Evolutionary conservation across 1,139 yeast species (phyloP).

Genomic region (Candida pseudoviswanathii): DNA sequence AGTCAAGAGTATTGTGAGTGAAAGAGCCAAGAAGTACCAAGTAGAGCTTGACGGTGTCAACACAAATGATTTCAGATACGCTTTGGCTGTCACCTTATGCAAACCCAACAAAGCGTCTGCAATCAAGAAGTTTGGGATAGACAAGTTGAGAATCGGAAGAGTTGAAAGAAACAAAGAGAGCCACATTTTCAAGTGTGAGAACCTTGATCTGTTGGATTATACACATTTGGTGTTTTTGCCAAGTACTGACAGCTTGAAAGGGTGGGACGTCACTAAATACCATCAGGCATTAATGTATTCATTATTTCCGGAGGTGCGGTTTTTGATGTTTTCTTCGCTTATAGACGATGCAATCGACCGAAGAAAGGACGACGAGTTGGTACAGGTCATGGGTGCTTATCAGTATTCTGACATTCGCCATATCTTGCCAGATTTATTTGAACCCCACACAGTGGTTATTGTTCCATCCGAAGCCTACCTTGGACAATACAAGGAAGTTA

Average conservation of each 20-base stretch:
- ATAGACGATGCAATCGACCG: background rate
- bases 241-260: background rate
- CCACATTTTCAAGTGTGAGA: conserved; percentile 8
- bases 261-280: background rate
- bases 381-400: background rate
- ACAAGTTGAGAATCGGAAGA: conserved; percentile 18
- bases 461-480: conserved; percentile 1
- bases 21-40: conserved; percentile 6
- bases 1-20: conserved; percentile 13
- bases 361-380: background rate
- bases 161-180: conserved; percentile 11
- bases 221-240: conserved; percentile 7
- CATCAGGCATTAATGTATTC: background rate
- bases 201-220: conserved; percentile 7
- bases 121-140: conserved; percentile 29
- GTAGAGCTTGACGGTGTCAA: conserved; percentile 5
- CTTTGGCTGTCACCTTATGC: conserved; percentile 26
- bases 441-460: conserved; percentile 2
- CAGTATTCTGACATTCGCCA: background rate
- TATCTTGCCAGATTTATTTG: background rate
- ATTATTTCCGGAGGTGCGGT: background rate
- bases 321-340: background rate
- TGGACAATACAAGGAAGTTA: conserved; percentile 2
- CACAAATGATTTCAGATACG: conserved; percentile 5
- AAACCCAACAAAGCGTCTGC: conserved; percentile 35